Evolutionary conservation across 2,329 filamentous ascomycete genomes (phyloP).

Genomic region (Fusarium equiseti): DNA sequence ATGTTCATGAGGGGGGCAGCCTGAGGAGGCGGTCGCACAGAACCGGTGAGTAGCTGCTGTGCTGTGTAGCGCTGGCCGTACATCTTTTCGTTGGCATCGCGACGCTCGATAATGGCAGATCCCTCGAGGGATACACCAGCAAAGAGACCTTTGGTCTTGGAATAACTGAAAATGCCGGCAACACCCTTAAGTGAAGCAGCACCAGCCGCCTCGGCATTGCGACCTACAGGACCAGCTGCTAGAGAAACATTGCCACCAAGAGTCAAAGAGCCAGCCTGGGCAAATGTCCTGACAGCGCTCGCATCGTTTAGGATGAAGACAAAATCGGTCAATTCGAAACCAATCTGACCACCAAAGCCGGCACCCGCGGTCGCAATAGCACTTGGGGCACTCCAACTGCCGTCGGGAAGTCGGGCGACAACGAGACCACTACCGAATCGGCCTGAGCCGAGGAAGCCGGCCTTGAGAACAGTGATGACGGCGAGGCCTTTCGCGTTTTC

Average conservation of each 20-base stretch:
- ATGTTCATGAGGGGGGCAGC: slow-evolving; percentile 87
- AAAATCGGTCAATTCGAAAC: slow-evolving; percentile 91
- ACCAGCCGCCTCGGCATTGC: slow-evolving; percentile 95
- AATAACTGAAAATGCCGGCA: slow-evolving; percentile 95
- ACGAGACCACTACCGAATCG: slow-evolving; percentile 86
- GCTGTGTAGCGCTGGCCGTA: slow-evolving; percentile 89
- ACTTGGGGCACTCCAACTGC: slow-evolving; percentile 83
- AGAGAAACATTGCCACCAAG: slow-evolving; percentile 96
- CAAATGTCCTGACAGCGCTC: slow-evolving; percentile 90
- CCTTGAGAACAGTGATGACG: slow-evolving; percentile 87
- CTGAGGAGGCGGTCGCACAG: slow-evolving; percentile 80
- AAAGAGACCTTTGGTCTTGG: slow-evolving; percentile 97
- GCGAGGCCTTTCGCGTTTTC: slow-evolving; percentile 92
- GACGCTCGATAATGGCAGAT: slow-evolving; percentile 90
- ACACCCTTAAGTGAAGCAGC: slow-evolving; percentile 91
- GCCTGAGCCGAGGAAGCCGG: slow-evolving; percentile 85
- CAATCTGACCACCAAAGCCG: slow-evolving; percentile 87
- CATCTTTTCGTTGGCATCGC: slow-evolving; percentile 96
- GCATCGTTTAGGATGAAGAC: slow-evolving; percentile 98
- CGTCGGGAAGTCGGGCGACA: slow-evolving; percentile 81
- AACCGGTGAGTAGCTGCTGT: slow-evolving; percentile 82
- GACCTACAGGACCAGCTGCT: slow-evolving; percentile 90
- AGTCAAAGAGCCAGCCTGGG: slow-evolving; percentile 90
- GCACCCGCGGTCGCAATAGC: slow-evolving; percentile 85
- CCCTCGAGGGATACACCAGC: slow-evolving; percentile 96